Evolutionary conservation across 108 stramenopile species (phyloP).

Genomic region (Nitzschia sp.): DNA sequence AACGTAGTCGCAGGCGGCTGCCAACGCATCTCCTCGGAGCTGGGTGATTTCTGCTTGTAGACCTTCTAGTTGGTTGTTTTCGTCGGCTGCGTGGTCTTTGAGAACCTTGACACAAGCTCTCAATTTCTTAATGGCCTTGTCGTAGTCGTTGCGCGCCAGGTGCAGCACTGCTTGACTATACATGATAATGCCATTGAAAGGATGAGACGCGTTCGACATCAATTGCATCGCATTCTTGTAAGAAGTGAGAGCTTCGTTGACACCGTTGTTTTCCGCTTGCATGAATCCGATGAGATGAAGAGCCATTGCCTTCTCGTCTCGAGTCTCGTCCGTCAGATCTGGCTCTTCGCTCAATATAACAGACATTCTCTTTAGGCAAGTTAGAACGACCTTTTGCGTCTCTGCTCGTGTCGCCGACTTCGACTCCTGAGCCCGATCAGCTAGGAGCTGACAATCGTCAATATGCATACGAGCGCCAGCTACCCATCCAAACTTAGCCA

Average conservation of each 20-base stretch:
- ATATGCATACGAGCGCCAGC: constrained; percentile 48
- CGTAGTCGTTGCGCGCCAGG: constrained; percentile 35
- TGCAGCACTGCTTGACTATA: constrained; percentile 42
- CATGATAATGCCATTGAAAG: constrained; percentile 39
- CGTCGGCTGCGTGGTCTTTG: neutral
- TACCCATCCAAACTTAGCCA: constrained; percentile 46
- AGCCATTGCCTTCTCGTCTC: constrained; percentile 45
- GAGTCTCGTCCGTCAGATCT: constrained; percentile 1
- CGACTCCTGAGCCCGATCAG: neutral
- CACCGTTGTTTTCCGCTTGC: constrained; percentile 41
- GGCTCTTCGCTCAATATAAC: constrained; percentile 13
- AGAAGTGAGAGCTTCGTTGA: constrained; percentile 40
- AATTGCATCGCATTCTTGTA: constrained; percentile 48
- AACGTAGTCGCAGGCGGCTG: constrained; percentile 45
- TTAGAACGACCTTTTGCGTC: constrained; percentile 14
- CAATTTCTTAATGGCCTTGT: constrained; percentile 40
- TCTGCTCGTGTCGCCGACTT: constrained; percentile 7
- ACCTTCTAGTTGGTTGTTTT: constrained; percentile 13
- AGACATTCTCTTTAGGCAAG: constrained; percentile 20
- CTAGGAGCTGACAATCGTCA: constrained; percentile 34
- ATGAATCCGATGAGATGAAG: constrained; percentile 45
- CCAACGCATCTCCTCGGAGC: constrained; percentile 39
- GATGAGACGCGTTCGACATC: constrained; percentile 33
- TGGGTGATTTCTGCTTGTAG: constrained; percentile 27
- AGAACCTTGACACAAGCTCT: constrained; percentile 13